These are phyloP conservation scores for Orbilia quercus DNA, from an alignment of 2,329 filamentous ascomycete genomes.

Conservation along the genomic window DNA sequence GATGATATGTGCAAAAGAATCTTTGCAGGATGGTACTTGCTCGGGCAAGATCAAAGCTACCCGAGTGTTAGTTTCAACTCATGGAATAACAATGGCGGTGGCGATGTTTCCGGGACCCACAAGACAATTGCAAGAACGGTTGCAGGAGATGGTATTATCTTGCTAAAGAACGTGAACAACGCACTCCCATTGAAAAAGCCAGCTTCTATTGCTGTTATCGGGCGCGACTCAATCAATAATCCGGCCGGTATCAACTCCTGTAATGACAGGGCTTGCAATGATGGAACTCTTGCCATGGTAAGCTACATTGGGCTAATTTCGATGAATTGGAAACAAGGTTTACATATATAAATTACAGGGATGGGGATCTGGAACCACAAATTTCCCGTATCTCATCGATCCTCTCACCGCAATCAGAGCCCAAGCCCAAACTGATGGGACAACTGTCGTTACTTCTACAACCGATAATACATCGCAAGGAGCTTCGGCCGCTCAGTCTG, in stretches of 20 bases:
- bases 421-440: conserved; percentile 71
- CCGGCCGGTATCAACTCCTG: conserved; percentile 82
- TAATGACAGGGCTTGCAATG: conserved; percentile 73
- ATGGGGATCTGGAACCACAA: conserved; percentile 80
- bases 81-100: conserved; percentile 80
- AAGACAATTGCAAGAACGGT: conserved; percentile 78
- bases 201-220: conserved; percentile 79
- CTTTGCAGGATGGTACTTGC: conserved; percentile 73
- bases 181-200: conserved; percentile 82
- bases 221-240: conserved; percentile 83
- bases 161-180: conserved; percentile 83
- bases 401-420: conserved; percentile 76
- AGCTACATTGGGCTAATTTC: conserved; percentile 60
- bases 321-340: too few species aligned
- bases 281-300: conserved; percentile 68
- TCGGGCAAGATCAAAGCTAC: conserved; percentile 71
- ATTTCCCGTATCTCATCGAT: conserved; percentile 77
- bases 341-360: too few species aligned
- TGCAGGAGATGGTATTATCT: conserved; percentile 81
- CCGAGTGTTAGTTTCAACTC: conserved; percentile 80
- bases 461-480: conserved; percentile 65
- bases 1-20: conserved; percentile 93
- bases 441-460: conserved; percentile 73
- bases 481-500: conserved; percentile 72
- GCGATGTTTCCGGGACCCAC: conserved; percentile 78